A percentile compares a stretch with the other conserved stretches of the same genome.
Evolutionary conservation across 2,329 filamentous ascomycete species (phyloP).

Genomic region (Aspergillus fijiensis): DNA sequence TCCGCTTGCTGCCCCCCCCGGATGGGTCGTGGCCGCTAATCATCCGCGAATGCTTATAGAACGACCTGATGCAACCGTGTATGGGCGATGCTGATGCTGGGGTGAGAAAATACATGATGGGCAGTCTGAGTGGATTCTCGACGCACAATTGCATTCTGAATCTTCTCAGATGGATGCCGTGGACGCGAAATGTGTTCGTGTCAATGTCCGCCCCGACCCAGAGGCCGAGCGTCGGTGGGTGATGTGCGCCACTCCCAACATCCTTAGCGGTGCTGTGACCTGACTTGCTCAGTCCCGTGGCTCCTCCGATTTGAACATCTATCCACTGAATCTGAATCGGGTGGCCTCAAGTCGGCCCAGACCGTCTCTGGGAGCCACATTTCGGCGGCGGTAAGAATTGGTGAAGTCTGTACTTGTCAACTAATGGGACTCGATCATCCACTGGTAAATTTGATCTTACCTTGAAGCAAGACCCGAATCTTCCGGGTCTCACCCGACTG

Average conservation of each 20-base stretch:
- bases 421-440: conserved; percentile 9
- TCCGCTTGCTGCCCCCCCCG: not conserved
- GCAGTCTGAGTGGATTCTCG: conserved; percentile 6
- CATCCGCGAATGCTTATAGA: conserved; percentile 7
- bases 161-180: conserved; percentile 11
- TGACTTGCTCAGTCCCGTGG: conserved; percentile 8
- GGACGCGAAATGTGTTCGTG: conserved; percentile 11
- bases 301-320: conserved; percentile 15
- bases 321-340: conserved; percentile 76
- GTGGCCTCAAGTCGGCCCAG: conserved; percentile 82
- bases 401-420: conserved; percentile 72
- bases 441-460: conserved; percentile 22
- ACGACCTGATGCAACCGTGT: conserved; percentile 9
- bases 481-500: conserved; percentile 69
- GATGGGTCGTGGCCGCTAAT: conserved; percentile 2
- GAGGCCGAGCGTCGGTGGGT: conserved; percentile 9
- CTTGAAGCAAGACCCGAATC: conserved; percentile 78
- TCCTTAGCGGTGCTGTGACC: conserved; percentile 13
- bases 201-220: conserved; percentile 5
- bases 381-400: conserved; percentile 85
- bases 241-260: conserved; percentile 4
- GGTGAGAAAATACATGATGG: conserved; percentile 6
- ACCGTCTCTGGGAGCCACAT: conserved; percentile 92
- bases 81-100: conserved; percentile 7
- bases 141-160: conserved; percentile 6